These are phyloP conservation scores for Naganishia friedmannii DNA, from an alignment of 768 basidiomycete genomes.

Conservation along the genomic window DNA sequence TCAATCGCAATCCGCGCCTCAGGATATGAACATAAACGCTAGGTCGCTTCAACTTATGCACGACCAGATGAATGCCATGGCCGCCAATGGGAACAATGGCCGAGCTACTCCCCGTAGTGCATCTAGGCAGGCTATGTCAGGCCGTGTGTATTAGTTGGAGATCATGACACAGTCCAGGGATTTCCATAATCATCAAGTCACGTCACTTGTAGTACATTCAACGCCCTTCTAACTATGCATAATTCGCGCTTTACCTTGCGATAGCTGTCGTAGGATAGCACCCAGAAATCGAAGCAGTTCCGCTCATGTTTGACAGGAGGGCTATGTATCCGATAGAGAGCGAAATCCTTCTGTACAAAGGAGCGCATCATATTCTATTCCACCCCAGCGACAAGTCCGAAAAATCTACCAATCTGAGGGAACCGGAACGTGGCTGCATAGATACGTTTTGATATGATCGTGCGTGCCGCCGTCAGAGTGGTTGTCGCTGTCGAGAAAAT, in stretches of 20 bases:
- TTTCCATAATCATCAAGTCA: not conserved
- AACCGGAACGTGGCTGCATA: not conserved
- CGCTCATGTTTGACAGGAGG: too few relatives aligned
- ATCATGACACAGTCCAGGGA: not conserved
- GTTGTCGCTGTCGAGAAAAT: not conserved
- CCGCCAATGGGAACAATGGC: conserved; percentile 3
- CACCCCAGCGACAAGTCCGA: too few relatives aligned
- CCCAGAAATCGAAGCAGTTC: too few relatives aligned
- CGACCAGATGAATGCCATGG: conserved; percentile 28
- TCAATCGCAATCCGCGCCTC: conserved; percentile 25
- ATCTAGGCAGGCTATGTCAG: conserved; percentile 21
- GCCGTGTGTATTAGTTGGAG: conserved; percentile 15
- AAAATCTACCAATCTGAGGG: not conserved
- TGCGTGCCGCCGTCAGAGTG: not conserved
- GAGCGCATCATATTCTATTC: too few relatives aligned
- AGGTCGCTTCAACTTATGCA: conserved; percentile 24
- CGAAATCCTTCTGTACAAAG: too few relatives aligned
- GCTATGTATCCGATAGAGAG: too few relatives aligned
- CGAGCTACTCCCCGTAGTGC: conserved; percentile 5
- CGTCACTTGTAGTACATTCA: not conserved
- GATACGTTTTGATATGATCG: not conserved
- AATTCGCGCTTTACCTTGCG: conserved; percentile 4
- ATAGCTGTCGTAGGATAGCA: too few relatives aligned
- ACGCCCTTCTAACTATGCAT: not conserved
- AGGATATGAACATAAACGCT: conserved; percentile 20